These are phyloP conservation scores for Geotrichum siamense DNA, from an alignment of 1,139 yeast species.

Conservation along the genomic window DNA sequence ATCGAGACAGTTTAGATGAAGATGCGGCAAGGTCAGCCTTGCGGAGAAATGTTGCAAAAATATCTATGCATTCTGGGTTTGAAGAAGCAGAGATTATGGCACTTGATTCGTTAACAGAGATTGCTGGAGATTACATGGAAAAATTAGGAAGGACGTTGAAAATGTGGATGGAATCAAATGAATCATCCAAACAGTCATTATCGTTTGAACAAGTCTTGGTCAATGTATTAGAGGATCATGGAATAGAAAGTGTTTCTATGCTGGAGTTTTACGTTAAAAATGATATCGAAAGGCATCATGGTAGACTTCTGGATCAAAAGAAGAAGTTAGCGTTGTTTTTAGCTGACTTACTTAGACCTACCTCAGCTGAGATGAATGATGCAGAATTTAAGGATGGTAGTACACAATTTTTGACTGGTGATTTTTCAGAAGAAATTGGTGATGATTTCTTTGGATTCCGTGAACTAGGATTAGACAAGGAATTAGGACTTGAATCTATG, in stretches of 20 bases:
- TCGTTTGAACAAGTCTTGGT: slow-evolving; percentile 46
- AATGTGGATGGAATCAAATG: slow-evolving; percentile 42
- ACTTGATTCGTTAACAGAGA: slow-evolving; percentile 68
- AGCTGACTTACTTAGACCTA: slow-evolving; percentile 74
- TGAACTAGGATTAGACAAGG: slow-evolving; percentile 89
- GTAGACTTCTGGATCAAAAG: slow-evolving; percentile 62
- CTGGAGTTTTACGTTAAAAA: slow-evolving; percentile 70
- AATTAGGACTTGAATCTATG: slow-evolving; percentile 76
- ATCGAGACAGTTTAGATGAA: slow-evolving; percentile 52
- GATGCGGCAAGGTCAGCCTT: slow-evolving; percentile 60
- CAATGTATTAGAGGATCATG: slow-evolving; percentile 71
- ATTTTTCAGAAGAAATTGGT: slow-evolving; percentile 85
- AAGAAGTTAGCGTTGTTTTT: slow-evolving; percentile 63
- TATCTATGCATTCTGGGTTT: slow-evolving; percentile 91
- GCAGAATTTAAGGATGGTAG: slow-evolving; percentile 80
- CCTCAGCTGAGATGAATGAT: slow-evolving; percentile 65
- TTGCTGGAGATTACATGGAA: slow-evolving; percentile 72
- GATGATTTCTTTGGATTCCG: slow-evolving; percentile 92
- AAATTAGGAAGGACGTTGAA: slow-evolving; percentile 69
- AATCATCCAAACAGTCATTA: slow-evolving; percentile 28
- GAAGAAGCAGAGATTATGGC: slow-evolving; percentile 78
- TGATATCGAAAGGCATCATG: slow-evolving; percentile 60
- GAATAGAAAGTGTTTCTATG: slow-evolving; percentile 72
- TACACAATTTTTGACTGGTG: slow-evolving; percentile 91
- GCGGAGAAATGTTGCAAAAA: slow-evolving; percentile 62